Percentiles rank a stretch among this genome's conserved stretches.
phyloP scores from a whole-genome alignment of 2,329 filamentous ascomycete species.

The Aspergillus japonicus region DNA sequence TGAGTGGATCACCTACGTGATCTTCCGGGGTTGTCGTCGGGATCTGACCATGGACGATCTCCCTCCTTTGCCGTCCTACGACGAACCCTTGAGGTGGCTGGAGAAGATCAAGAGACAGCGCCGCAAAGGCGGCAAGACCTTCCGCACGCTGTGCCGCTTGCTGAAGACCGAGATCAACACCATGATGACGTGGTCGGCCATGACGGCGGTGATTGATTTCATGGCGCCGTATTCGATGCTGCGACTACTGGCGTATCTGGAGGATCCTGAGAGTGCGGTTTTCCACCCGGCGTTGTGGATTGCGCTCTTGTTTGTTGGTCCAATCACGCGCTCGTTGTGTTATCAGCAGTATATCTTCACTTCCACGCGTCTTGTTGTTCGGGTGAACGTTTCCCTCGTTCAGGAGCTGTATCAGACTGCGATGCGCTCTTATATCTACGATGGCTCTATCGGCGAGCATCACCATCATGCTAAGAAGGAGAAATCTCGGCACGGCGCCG shows the following conservation, averaged over 20 bases:
- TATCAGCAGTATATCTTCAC: constrained; percentile 60
- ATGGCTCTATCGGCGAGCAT: constrained; percentile 30
- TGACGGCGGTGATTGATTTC: constrained; percentile 44
- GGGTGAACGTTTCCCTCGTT: constrained; percentile 57
- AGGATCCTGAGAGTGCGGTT: constrained; percentile 44
- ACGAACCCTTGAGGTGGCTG: constrained; percentile 29
- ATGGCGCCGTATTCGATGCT: constrained; percentile 56
- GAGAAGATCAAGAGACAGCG: constrained; percentile 25
- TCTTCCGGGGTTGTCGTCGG: constrained; percentile 27
- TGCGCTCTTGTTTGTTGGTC: constrained; percentile 54
- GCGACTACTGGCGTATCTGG: constrained; percentile 53
- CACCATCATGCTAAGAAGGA: neutral
- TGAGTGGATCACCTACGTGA: constrained; percentile 34
- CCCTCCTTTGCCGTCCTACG: constrained; percentile 32
- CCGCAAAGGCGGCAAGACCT: constrained; percentile 27
- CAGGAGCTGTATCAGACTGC: constrained; percentile 60
- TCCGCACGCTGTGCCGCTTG: constrained; percentile 25
- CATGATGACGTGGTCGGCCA: constrained; percentile 29
- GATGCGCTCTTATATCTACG: constrained; percentile 56
- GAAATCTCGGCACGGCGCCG: neutral
- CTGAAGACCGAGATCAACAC: constrained; percentile 26
- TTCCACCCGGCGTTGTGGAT: constrained; percentile 57
- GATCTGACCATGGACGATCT: constrained; percentile 35
- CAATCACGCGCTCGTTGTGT: constrained; percentile 49
- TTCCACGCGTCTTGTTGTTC: constrained; percentile 57